Evolutionary conservation across 2,329 filamentous ascomycete species (phyloP), one percentile per base, ranked within the genome.

Genomic region (Colletotrichum aenigma): DNA sequence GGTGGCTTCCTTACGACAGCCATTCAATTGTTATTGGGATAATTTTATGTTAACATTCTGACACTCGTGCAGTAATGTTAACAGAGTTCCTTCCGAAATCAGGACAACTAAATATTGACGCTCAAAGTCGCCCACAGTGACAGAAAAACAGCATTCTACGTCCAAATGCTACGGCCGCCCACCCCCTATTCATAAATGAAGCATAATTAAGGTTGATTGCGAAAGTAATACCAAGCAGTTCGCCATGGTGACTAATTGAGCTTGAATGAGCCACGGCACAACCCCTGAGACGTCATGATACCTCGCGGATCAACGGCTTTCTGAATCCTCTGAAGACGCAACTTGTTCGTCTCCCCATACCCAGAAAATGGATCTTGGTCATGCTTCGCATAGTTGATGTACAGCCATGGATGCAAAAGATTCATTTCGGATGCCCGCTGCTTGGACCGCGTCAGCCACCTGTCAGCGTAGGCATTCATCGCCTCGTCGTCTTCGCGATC

Each of bases 361-460:
- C 83, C 78, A n/a, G 75, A 71, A 65, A 87, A 81, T 2, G 85
- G 83, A 52, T 85, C 80, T 78, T 88, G 85, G 24, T 79, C 81
- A 30, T 77, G 70, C 43, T 82, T 81, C 1, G 86, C 86, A 70
- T 88, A 88, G 78, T 88, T 88, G 76, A 88, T 82, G 76, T 87
- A 88, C 16, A 79, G 55, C 30, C 77, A 81, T 7, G 43, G 43
- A 26, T 66, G 38, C n/a, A 64, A 64, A 28, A 43, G 28, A 30
- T 77, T 78, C 32, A 74, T 74, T 13, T 78, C 62, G 3, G 58
- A 30, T 4, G 78, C 76, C 24, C 77, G 73, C 36, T 80, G 71
- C 28, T 52, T 30, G 5, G 15, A 61, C n/a, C 56, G 6, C 10
- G 26, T 13, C 13, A 61, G 16, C 56, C 24, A 61, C 4, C 56